Evolutionary conservation across 495 filamentous ascomycete genomes (phyloP), one percentile per base, ranked within the genome.

Genomic region (Neurospora africana): DNA sequence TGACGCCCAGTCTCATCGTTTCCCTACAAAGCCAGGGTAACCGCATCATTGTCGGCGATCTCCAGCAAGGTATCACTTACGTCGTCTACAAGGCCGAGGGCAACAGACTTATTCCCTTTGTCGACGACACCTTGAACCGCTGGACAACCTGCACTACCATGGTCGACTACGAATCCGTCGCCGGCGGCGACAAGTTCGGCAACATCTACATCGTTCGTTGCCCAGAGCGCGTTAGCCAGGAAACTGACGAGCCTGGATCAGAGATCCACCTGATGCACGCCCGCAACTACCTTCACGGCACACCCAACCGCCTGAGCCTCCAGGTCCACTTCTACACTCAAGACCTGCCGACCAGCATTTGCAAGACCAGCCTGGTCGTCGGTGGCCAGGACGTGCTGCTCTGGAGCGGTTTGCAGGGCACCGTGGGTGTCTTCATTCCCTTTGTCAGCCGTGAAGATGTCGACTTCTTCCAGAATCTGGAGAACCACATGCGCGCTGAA

Each of bases 131-230:
- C 19, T 84, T 98, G 71, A 84, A 94, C 41, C 89, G 96, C 30
- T 98, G 92, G 91, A 97, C 93, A 1, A 94, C 92, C 2, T 89
- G 90, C 67, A 92, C 90, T 1, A 86, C 92, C 7, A 97, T 98
- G 95, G 90, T 98, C 1, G 96, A 99, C 79, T 99, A 99, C 81
- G 95, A 98, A 79, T 97, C 95, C 1, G 89, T 91, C 21, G 95
- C 93, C 13, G 95, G 94, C 40, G 96, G 96, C 53, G 96, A 99
- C 83, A 97, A 97, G 78, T 99, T 99, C 73, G 96, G 96, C 65
- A 98, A 98, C 76, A 77, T 99, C 3, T 98, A 93, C 93, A 86
- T 98, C 43, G 79, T 98, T 71, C 91, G 96, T 13, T 95, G 92
- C 76, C 93, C 96, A 0, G 87, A 89, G 73, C 95, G 97, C 79